A percentile compares a stretch with the other conserved stretches of the same genome.
Evolutionary conservation across 2,329 filamentous ascomycete species (phyloP).

Genomic region (Colletotrichum sp.): DNA sequence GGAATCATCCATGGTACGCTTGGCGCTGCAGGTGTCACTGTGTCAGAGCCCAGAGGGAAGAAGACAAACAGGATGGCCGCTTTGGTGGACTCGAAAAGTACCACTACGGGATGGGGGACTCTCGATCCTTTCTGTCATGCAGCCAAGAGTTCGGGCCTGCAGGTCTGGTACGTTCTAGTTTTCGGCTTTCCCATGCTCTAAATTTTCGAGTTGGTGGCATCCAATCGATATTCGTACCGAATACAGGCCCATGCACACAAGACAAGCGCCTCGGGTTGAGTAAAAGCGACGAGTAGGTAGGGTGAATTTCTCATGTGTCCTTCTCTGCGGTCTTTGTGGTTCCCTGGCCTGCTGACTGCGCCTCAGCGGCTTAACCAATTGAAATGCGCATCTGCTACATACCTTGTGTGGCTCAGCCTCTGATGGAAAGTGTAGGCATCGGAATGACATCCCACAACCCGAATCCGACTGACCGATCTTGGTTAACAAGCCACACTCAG

Average conservation of each 20-base stretch:
- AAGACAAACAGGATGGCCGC: neutral
- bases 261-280: neutral
- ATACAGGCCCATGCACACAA: neutral
- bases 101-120: neutral
- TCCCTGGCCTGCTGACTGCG: neutral
- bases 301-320: neutral
- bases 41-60: neutral
- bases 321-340: neutral
- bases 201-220: neutral
- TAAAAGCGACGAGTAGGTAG: neutral
- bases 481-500: neutral
- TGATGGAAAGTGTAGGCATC: neutral
- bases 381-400: neutral
- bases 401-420: neutral
- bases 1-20: neutral
- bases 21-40: neutral
- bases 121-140: neutral
- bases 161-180: neutral
- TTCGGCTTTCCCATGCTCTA: neutral
- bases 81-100: neutral
- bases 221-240: neutral
- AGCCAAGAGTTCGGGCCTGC: neutral
- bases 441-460: neutral
- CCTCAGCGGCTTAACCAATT: neutral
- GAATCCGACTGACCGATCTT: neutral